phyloP scores from a whole-genome alignment of 495 filamentous ascomycete genomes.

The Penicillium canescens region DNA sequence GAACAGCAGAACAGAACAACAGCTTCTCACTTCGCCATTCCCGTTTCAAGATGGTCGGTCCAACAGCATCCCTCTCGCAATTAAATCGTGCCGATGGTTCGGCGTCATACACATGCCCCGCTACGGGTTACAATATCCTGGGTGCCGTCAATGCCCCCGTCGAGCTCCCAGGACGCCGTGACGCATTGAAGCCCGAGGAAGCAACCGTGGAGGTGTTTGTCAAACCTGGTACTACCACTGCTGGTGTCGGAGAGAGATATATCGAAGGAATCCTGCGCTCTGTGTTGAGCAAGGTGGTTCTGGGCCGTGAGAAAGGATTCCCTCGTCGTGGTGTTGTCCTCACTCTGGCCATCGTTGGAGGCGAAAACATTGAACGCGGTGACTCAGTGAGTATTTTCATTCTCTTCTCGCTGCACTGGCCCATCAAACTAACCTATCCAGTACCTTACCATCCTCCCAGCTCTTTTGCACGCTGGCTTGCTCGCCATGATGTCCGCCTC shows the following conservation, averaged over 20 bases:
- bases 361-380: constrained; percentile 68
- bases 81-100: constrained; percentile 84
- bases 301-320: constrained; percentile 37
- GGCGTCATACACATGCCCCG: constrained; percentile 67
- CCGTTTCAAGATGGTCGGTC: constrained; percentile 34
- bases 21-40: background rate
- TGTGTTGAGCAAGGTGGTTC: constrained; percentile 32
- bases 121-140: constrained; percentile 76
- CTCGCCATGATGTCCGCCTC: constrained; percentile 76
- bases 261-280: constrained; percentile 33
- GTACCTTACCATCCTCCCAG: constrained; percentile 74
- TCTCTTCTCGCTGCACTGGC: background rate
- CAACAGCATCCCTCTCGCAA: constrained; percentile 41
- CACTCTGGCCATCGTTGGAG: constrained; percentile 39
- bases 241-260: constrained; percentile 75
- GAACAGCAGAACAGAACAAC: background rate
- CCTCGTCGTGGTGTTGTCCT: constrained; percentile 44
- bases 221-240: constrained; percentile 63
- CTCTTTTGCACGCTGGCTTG: constrained; percentile 69
- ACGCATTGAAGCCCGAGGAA: constrained; percentile 82
- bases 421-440: constrained; percentile 34
- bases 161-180: constrained; percentile 76
- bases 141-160: constrained; percentile 90
- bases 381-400: constrained; percentile 57
- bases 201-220: constrained; percentile 88